phyloP scores from a whole-genome alignment of 2,329 filamentous ascomycete genomes.

The Huntiella bhutanensis region DNA sequence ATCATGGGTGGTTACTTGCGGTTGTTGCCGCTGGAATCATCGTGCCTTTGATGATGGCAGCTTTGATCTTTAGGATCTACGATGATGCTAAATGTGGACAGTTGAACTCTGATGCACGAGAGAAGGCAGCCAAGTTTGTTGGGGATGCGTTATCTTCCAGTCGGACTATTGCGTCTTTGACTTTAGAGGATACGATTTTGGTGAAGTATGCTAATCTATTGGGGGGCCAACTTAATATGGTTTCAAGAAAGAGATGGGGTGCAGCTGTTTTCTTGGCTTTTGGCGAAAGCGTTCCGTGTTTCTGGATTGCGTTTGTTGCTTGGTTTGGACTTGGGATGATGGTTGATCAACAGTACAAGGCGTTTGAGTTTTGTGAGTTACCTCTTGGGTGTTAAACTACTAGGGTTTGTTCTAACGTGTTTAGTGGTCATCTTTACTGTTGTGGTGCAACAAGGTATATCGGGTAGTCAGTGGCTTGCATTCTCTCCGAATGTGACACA shows the following conservation, averaged over 20 bases:
- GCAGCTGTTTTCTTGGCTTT: constrained; percentile 8
- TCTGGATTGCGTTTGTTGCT: constrained; percentile 12
- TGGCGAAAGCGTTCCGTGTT: constrained; percentile 9
- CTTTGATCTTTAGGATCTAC: constrained; percentile 31
- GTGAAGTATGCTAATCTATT: constrained; percentile 9
- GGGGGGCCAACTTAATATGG: constrained; percentile 5
- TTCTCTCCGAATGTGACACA: constrained; percentile 47
- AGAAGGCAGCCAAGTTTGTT: constrained; percentile 8
- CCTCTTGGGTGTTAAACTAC: background rate
- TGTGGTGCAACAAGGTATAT: constrained; percentile 11
- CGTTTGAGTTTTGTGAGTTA: constrained; percentile 12
- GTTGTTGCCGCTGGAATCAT: constrained; percentile 20
- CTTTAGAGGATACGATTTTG: constrained; percentile 14
- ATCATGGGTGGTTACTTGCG: constrained; percentile 21
- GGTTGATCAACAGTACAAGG: constrained; percentile 6
- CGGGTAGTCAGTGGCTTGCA: constrained; percentile 40
- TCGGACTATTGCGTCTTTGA: constrained; percentile 16
- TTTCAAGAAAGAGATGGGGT: constrained; percentile 3
- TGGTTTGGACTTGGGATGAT: constrained; percentile 12
- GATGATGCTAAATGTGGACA: constrained; percentile 8
- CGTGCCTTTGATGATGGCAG: constrained; percentile 18
- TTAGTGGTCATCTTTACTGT: constrained; percentile 12
- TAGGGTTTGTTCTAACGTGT: background rate
- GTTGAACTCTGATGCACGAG: constrained; percentile 8
- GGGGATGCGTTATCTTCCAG: constrained; percentile 7